phyloP scores from a whole-genome alignment of 768 basidiomycete species.

The Chiua virens region DNA sequence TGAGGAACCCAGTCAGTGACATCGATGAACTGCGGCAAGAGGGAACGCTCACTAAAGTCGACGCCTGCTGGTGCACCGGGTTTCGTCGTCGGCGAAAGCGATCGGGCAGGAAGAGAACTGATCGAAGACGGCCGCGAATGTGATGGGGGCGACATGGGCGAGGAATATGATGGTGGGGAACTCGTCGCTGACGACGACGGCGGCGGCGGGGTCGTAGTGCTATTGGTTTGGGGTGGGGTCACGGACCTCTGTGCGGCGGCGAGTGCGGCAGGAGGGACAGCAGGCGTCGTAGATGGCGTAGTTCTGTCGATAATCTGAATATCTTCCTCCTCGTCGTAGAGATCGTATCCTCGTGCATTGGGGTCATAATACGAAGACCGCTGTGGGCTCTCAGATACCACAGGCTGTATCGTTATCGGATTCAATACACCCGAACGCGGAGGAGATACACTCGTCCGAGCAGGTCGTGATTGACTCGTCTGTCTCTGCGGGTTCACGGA shows the following conservation, averaged over 20 bases:
- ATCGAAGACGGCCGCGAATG: neutral
- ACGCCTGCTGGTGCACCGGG: constrained; percentile 17
- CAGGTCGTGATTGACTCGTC: constrained; percentile 4
- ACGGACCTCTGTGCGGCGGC: neutral
- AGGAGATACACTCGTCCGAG: constrained; percentile 8
- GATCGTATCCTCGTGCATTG: constrained; percentile 30
- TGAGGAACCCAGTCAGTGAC: neutral
- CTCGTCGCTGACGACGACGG: neutral
- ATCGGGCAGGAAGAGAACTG: constrained; percentile 1
- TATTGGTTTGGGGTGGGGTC: neutral
- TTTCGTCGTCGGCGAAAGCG: constrained; percentile 10
- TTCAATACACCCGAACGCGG: constrained; percentile 11
- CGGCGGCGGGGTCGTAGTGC: neutral
- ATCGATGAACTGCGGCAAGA: no score
- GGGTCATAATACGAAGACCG: constrained; percentile 38
- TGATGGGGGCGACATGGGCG: constrained; percentile 4
- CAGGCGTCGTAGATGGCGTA: neutral
- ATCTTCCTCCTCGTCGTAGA: constrained; percentile 20
- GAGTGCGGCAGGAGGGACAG: neutral
- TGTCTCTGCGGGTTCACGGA: neutral
- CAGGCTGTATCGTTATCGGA: neutral
- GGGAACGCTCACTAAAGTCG: constrained; percentile 31
- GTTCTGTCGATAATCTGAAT: constrained; percentile 11
- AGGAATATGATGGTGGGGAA: constrained; percentile 4
- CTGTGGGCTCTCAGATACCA: constrained; percentile 4